A percentile compares a stretch with the other conserved stretches of the same genome.
These are phyloP conservation scores for Claviceps sp. DNA, from an alignment of 2,329 filamentous ascomycete genomes.

Conservation along the genomic window DNA sequence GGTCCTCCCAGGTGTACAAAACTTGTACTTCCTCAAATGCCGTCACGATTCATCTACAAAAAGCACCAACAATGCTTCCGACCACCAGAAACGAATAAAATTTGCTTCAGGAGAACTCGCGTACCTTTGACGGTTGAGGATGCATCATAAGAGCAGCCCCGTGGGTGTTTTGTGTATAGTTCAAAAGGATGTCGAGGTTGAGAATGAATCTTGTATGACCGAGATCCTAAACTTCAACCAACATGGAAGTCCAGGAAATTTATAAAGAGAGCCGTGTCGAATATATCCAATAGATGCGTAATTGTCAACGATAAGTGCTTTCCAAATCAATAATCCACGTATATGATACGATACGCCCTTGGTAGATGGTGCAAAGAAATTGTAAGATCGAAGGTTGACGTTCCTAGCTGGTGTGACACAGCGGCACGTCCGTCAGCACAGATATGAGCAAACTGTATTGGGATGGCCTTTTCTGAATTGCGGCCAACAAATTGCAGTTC, in stretches of 20 bases:
- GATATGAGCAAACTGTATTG: background rate
- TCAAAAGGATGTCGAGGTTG: background rate
- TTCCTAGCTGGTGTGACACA: background rate
- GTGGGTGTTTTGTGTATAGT: background rate
- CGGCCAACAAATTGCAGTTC: background rate
- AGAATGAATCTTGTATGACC: background rate
- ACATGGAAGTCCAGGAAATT: background rate
- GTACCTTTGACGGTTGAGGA: slow-evolving; percentile 5
- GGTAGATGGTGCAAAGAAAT: background rate
- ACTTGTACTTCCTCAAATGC: background rate
- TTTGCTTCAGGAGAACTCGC: background rate
- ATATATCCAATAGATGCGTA: background rate
- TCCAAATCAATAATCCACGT: background rate
- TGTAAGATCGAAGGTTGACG: background rate
- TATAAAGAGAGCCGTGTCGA: background rate
- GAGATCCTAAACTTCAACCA: background rate
- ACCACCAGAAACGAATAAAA: background rate
- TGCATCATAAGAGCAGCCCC: slow-evolving; percentile 2
- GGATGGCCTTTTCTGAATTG: background rate
- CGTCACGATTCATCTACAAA: background rate
- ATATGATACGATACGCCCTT: background rate
- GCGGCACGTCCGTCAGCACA: background rate
- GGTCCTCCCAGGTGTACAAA: background rate
- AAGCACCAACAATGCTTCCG: background rate
- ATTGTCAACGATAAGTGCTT: background rate